phyloP scores from a whole-genome alignment of 371 early-diverging fungal species.

The Haplosporangium sp. region DNA sequence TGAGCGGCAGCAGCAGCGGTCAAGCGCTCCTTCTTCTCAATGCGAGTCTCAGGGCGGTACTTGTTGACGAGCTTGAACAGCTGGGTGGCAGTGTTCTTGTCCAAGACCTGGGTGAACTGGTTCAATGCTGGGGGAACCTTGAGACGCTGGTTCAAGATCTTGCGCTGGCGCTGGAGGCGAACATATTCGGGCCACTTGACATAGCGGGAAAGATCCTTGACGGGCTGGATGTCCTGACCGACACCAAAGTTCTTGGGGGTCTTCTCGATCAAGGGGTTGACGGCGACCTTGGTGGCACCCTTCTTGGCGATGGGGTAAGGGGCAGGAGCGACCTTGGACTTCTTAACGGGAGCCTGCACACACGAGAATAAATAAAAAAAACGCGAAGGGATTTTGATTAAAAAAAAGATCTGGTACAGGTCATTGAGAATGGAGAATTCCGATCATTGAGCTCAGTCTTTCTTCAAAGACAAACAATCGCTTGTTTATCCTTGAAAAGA shows the following conservation, averaged over 20 bases:
- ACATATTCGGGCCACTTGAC: conserved; percentile 98
- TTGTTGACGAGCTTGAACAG: conserved; percentile 97
- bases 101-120: conserved; percentile 98
- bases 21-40: conserved; percentile 97
- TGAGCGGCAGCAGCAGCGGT: conserved; percentile 82
- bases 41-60: conserved; percentile 98
- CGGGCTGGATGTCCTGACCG: conserved; percentile 95
- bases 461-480: not conserved
- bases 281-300: conserved; percentile 74
- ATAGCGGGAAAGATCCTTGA: conserved; percentile 95
- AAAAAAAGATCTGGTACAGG: conserved; percentile 36
- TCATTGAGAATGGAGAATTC: conserved; percentile 52
- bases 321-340: conserved; percentile 93
- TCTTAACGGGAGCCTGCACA: conserved; percentile 66
- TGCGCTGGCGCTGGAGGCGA: conserved; percentile 96
- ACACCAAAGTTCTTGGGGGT: conserved; percentile 93
- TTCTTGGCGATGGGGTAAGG: conserved; percentile 84
- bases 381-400: conserved; percentile 1
- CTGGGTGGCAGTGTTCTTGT: conserved; percentile 98
- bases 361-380: not conserved
- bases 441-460: too few species aligned
- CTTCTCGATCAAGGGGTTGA: conserved; percentile 95
- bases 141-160: conserved; percentile 96
- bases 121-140: conserved; percentile 99
- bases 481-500: not conserved